Evolutionary conservation across 768 basidiomycete genomes (phyloP).

Genomic region (Kwoniella sp.): DNA sequence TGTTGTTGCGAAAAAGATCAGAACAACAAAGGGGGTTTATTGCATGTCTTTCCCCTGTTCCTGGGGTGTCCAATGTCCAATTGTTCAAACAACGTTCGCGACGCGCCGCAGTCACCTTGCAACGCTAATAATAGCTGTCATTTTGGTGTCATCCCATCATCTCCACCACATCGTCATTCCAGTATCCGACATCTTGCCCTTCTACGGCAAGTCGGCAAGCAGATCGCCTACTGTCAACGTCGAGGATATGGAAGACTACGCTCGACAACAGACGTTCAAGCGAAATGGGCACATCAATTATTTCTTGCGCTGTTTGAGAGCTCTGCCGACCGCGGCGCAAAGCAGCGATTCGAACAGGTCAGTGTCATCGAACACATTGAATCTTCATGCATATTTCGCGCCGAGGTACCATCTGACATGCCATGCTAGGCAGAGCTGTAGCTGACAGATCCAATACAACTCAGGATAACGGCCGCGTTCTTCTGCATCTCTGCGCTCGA

Average conservation of each 20-base stretch:
- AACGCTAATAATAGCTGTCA: neutral
- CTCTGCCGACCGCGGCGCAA: conserved; percentile 70
- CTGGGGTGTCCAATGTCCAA: neutral
- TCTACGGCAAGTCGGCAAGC: no score
- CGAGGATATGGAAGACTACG: conserved; percentile 14
- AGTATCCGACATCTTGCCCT: no score
- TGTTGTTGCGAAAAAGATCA: no score
- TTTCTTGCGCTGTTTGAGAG: conserved; percentile 69
- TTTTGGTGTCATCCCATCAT: neutral
- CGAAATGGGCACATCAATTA: conserved; percentile 67
- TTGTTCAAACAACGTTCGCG: neutral
- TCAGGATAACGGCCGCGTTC: conserved; percentile 80
- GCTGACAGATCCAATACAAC: neutral
- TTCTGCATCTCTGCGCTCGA: conserved; percentile 87
- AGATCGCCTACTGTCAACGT: no score
- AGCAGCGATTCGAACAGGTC: conserved; percentile 76
- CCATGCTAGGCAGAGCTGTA: conserved; percentile 15
- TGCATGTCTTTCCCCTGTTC: neutral
- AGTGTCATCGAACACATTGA: conserved; percentile 17
- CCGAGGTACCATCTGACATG: no score
- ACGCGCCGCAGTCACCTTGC: neutral
- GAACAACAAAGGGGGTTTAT: neutral
- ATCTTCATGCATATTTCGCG: neutral
- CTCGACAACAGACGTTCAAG: conserved; percentile 46
- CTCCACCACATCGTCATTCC: no score